Evolutionary conservation across 2,329 filamentous ascomycete genomes (phyloP), one percentile per base, ranked within the genome.

Genomic region (Leptographium radiaticola): DNA sequence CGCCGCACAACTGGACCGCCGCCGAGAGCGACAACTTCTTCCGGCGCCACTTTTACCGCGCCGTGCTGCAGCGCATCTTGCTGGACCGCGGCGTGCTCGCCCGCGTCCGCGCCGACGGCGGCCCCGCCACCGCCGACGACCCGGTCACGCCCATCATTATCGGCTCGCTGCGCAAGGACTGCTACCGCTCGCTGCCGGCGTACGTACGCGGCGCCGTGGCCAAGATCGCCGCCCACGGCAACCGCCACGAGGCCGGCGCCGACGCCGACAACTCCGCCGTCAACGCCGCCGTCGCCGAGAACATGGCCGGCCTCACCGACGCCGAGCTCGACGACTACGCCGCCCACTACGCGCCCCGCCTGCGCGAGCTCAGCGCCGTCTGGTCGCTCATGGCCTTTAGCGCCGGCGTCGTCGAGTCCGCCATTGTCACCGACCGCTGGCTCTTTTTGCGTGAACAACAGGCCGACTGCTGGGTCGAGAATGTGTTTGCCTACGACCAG

Each of bases 301-400:
- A 81, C 61, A 81, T 95, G 76, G 55, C 45, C 31, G 71, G 68
- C 18, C 74, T 96, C 57, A 86, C 81, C 0, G 87, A 94, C 60
- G 83, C 84, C 42, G 84, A 90, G 58, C 84, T 97, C 49, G 72
- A 76, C 11, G 67, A 61, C 15, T 98, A 97, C 65, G 84, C 87
- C 62, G 63, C 65, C 11, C 65, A 69, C 44, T 96, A 85, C 67
- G 66, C 67, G 42, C 40, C 48, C n/a, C 75, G 84, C 53, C 88
- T 86, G 70, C 86, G 89, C 61, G 86, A 96, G 64, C 71, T 98
- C 42, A 89, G 86, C 63, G 77, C 94, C 9, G 80, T 94, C 56
- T 98, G 93, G 93, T 89, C 81, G 60, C 67, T 98, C 62, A 98
- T 98, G 91, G 90, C 93, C 1, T 96, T 95, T 63, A 94, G 89